Evolutionary conservation across 768 basidiomycete genomes (phyloP).

Genomic region (Trametes maxima): DNA sequence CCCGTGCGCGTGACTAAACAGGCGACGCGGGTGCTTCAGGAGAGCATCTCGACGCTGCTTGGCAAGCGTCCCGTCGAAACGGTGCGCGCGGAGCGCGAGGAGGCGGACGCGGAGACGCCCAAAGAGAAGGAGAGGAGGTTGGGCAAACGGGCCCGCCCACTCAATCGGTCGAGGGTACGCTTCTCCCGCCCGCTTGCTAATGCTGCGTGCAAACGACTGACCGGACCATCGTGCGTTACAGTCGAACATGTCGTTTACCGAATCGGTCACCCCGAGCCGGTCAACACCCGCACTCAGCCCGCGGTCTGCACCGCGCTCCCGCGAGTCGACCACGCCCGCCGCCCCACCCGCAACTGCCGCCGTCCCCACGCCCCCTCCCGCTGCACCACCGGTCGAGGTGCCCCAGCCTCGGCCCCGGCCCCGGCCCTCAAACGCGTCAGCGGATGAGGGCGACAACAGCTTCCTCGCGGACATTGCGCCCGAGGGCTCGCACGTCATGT

Average conservation of each 20-base stretch:
- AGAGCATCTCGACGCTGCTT: slow-evolving; percentile 67
- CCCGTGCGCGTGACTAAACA: slow-evolving; percentile 35
- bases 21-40: slow-evolving; percentile 59
- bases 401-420: slow-evolving; percentile 16
- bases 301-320: background rate
- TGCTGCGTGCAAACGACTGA: background rate
- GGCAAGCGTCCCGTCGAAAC: slow-evolving; percentile 56
- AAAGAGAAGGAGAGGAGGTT: slow-evolving; percentile 23
- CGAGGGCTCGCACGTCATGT: slow-evolving; percentile 48
- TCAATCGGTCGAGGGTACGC: slow-evolving; percentile 40
- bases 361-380: background rate
- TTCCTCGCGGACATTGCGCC: slow-evolving; percentile 9
- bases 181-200: background rate
- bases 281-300: background rate
- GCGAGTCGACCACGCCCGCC: background rate
- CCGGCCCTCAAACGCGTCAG: background rate
- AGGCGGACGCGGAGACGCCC: background rate
- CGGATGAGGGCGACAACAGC: slow-evolving; percentile 30
- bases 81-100: slow-evolving; percentile 33
- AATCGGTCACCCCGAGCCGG: background rate
- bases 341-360: background rate
- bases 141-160: slow-evolving; percentile 43
- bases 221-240: background rate
- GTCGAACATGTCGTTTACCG: slow-evolving; percentile 11
- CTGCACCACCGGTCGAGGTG: slow-evolving; percentile 21